Conservation (phyloP, 805 yeast species). For the Candida rishiriensis region DNA sequence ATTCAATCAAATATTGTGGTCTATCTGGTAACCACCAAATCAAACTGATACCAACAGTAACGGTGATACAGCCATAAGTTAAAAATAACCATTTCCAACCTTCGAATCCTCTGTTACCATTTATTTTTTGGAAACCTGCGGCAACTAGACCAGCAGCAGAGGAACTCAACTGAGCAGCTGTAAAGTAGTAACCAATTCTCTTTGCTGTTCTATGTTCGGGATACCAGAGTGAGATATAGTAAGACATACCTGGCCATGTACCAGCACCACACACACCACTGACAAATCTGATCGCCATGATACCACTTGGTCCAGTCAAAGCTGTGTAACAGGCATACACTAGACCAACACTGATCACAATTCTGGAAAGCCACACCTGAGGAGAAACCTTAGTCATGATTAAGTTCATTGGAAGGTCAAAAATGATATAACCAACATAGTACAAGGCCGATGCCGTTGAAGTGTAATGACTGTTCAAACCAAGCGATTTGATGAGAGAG, state of each 20-base stretch:
- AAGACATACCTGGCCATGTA: constrained; percentile 87
- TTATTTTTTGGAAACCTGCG: constrained; percentile 86
- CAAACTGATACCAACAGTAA: constrained; percentile 56
- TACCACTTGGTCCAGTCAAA: constrained; percentile 49
- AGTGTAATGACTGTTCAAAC: constrained; percentile 50
- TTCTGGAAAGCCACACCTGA: constrained; percentile 79
- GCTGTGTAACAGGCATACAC: constrained; percentile 74
- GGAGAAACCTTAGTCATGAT: constrained; percentile 81
- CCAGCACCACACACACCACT: constrained; percentile 81
- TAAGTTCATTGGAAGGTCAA: constrained; percentile 86
- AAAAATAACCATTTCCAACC: constrained; percentile 90
- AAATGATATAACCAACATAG: constrained; percentile 77
- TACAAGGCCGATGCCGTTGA: constrained; percentile 77
- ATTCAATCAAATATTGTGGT: constrained; percentile 36
- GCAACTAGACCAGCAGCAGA: constrained; percentile 84
- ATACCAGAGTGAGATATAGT: constrained; percentile 80
- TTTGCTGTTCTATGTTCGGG: constrained; percentile 72
- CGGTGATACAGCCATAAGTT: constrained; percentile 68
- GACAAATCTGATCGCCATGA: constrained; percentile 67
- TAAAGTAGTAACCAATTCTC: constrained; percentile 82
- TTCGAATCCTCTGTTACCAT: constrained; percentile 59
- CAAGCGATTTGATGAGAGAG: constrained; percentile 50
- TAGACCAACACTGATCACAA: constrained; percentile 70
- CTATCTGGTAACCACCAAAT: constrained; percentile 87
- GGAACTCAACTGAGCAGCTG: constrained; percentile 89